Evolutionary conservation across 2,329 filamentous ascomycete species (phyloP), one percentile per base, ranked within the genome.

Genomic region (Furcasterigmium furcatum): DNA sequence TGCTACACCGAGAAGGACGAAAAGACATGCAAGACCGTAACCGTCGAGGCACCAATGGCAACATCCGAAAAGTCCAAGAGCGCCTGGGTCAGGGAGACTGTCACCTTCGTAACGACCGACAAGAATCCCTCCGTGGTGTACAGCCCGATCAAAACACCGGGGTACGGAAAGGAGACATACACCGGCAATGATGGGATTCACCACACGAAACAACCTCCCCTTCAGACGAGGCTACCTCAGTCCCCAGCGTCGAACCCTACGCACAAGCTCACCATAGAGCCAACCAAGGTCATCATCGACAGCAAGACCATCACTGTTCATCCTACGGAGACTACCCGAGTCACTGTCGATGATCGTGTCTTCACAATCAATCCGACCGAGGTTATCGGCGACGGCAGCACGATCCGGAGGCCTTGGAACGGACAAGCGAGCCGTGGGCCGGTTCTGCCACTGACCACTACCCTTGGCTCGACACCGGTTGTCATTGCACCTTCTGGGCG

Each of bases 51-150:
- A 13, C 30, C 30, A 13, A 3, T 4, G 30, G 16, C 30, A 32
- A 32, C 30, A 7, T 32, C 30, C n/a, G n/a, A n/a, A n/a, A n/a
- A n/a, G 24, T 27, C 24, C 18, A 36, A 10, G 9, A 16, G 34
- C 9, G 9, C 34, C n/a, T 4, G 34, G 34, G 12, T 16, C 13
- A 32, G 34, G 40, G 19, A 32, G 12, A 70, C 68, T 6, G 52
- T 74, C 39, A 74, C 69, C 4, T 71, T 77, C 39, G 56, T 74
- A 42, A 78, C 74, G 3, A 78, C 76, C 4, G 76, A 78, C 55
- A 79, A 78, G 55, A 79, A 79, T 45, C 76, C 77, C 0, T 67
- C 71, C 9, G 72, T 79, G 14, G 66, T 77, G 3, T 63, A 38
- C 38, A 70, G 44, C 7, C 45, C 48, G 14, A 38, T 46, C 12